These are phyloP conservation scores for Crithidia expoeki DNA, from an alignment of 208 protist genomes.

Conservation along the genomic window DNA sequence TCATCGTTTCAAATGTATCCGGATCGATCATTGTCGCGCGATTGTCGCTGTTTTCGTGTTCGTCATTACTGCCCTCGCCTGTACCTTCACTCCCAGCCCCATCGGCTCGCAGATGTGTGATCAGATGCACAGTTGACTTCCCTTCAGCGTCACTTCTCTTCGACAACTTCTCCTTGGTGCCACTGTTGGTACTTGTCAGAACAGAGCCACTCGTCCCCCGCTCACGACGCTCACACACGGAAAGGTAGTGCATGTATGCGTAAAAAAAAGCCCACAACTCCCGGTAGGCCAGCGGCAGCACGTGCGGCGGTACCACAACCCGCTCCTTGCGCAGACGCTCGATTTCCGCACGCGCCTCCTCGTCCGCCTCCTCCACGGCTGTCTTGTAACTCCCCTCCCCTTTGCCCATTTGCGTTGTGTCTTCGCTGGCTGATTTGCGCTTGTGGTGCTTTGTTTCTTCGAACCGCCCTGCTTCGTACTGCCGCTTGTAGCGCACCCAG, in stretches of 20 bases:
- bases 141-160: background rate
- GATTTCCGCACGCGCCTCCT: conserved; percentile 1
- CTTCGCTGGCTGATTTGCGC: background rate
- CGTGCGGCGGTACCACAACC: conserved; percentile 24
- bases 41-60: background rate
- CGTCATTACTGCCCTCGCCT: too few relatives aligned
- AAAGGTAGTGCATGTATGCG: conserved; percentile 44
- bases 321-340: conserved; percentile 20
- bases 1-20: conserved; percentile 8
- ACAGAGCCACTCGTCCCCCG: background rate
- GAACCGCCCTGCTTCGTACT: conserved; percentile 7
- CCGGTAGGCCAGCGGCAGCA: conserved; percentile 28
- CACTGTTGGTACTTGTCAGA: background rate
- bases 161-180: background rate
- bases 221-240: conserved; percentile 4
- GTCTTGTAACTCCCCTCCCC: background rate
- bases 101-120: conserved; percentile 39
- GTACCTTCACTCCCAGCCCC: conserved; percentile 7
- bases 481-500: conserved; percentile 34
- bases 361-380: conserved; percentile 11
- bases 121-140: conserved; percentile 28
- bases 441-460: background rate
- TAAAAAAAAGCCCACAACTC: conserved; percentile 74
- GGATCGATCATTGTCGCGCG: conserved; percentile 3
- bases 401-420: background rate